Conservation (phyloP, 345 rosid species). For the Arabidopsis arenosa region DNA sequence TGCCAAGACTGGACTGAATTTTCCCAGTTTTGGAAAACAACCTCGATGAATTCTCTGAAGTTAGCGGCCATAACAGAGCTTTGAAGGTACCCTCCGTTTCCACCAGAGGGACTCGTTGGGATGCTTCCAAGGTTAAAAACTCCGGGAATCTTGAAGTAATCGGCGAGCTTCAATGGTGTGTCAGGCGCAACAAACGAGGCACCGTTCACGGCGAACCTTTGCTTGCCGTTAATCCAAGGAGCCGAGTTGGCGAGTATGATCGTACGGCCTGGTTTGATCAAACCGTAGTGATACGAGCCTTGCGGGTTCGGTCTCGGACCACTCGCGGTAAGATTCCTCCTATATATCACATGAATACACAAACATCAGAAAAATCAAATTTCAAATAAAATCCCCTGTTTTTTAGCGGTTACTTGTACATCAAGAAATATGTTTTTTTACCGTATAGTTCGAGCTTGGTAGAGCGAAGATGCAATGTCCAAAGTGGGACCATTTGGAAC, state of each 20-base stretch:
- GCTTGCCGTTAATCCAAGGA: slow-evolving; percentile 82
- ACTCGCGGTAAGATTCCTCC: slow-evolving; percentile 93
- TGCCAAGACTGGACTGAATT: slow-evolving; percentile 87
- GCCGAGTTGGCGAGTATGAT: slow-evolving; percentile 74
- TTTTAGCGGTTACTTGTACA: neutral
- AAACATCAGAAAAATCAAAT: neutral
- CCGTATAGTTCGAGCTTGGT: slow-evolving; percentile 90
- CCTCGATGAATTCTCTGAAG: slow-evolving; percentile 77
- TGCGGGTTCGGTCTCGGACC: slow-evolving; percentile 98
- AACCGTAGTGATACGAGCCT: slow-evolving; percentile 95
- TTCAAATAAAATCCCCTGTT: neutral
- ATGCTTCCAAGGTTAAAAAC: slow-evolving; percentile 82
- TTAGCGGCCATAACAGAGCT: slow-evolving; percentile 75
- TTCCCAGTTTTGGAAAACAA: slow-evolving; percentile 87
- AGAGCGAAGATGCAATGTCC: slow-evolving; percentile 66
- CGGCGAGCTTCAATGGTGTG: slow-evolving; percentile 91
- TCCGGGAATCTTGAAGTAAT: slow-evolving; percentile 82
- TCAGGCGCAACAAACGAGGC: slow-evolving; percentile 74
- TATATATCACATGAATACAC: slow-evolving; percentile 37
- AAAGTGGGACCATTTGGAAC: slow-evolving; percentile 78
- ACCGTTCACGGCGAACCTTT: slow-evolving; percentile 77
- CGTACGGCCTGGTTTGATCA: slow-evolving; percentile 79
- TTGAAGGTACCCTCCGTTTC: slow-evolving; percentile 66
- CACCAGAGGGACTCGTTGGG: slow-evolving; percentile 64
- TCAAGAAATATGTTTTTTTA: slow-evolving; percentile 37